These are phyloP conservation scores for Monosporozyma yasuniensis DNA, from an alignment of 805 yeast genomes.

Conservation along the genomic window DNA sequence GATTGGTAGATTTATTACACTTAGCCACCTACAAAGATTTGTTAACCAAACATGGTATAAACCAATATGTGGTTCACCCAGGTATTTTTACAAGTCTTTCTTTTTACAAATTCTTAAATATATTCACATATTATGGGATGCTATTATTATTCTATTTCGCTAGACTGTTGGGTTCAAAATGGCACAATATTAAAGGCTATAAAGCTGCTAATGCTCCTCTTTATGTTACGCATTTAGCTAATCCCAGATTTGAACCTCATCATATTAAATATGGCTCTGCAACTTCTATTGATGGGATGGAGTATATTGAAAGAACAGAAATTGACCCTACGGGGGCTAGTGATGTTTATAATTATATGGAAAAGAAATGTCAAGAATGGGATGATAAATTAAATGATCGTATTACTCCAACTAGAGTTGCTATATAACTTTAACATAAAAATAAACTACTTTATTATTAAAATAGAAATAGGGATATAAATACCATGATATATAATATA, in stretches of 20 bases:
- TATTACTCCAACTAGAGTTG: slow-evolving; percentile 43
- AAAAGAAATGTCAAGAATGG: slow-evolving; percentile 56
- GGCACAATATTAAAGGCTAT: slow-evolving; percentile 85
- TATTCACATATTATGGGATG: slow-evolving; percentile 82
- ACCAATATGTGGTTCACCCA: slow-evolving; percentile 80
- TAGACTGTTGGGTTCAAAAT: slow-evolving; percentile 70
- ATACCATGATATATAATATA: background rate
- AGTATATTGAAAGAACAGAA: slow-evolving; percentile 46
- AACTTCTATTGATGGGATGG: slow-evolving; percentile 53
- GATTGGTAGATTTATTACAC: slow-evolving; percentile 78
- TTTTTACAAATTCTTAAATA: slow-evolving; percentile 64
- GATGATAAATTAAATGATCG: slow-evolving; percentile 66
- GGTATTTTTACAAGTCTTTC: slow-evolving; percentile 86
- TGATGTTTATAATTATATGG: slow-evolving; percentile 59
- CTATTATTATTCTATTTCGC: slow-evolving; percentile 72
- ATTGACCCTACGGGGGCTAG: slow-evolving; percentile 57
- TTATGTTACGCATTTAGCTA: slow-evolving; percentile 49
- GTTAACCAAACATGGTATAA: slow-evolving; percentile 47
- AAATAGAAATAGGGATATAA: background rate
- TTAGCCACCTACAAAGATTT: slow-evolving; percentile 48
- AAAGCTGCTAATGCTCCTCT: slow-evolving; percentile 84
- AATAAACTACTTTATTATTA: too few species aligned
- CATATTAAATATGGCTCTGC: slow-evolving; percentile 67
- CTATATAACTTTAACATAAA: slow-evolving; percentile 8
- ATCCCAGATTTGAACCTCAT: slow-evolving; percentile 39